These are phyloP conservation scores for Phlyctochytrium planicorne DNA, from an alignment of 192 early-diverging fungal genomes.

Conservation along the genomic window DNA sequence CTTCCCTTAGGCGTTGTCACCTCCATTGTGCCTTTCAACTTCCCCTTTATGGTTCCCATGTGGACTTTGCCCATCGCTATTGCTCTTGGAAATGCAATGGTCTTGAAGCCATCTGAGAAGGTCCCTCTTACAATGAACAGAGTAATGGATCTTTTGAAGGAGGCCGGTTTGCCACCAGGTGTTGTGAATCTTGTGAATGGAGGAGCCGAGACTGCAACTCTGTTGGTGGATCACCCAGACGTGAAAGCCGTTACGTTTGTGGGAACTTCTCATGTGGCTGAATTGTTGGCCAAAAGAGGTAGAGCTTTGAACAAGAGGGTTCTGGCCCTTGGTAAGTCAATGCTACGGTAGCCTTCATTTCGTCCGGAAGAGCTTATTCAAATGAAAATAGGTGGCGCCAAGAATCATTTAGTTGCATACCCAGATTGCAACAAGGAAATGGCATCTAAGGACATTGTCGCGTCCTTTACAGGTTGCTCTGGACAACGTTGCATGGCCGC, in stretches of 20 bases:
- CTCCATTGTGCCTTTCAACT: conserved; percentile 79
- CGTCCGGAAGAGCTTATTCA: too few relatives aligned
- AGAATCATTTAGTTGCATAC: conserved; percentile 79
- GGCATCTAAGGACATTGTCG: conserved; percentile 75
- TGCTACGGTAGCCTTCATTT: too few relatives aligned
- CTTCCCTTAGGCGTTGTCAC: conserved; percentile 74
- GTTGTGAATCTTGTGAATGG: conserved; percentile 79
- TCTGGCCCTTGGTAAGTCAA: conserved; percentile 61
- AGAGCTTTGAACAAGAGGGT: conserved; percentile 64
- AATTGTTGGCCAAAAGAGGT: conserved; percentile 49
- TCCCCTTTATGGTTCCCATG: conserved; percentile 83
- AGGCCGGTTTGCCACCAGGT: conserved; percentile 67
- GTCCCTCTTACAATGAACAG: conserved; percentile 77
- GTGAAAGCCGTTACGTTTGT: conserved; percentile 78
- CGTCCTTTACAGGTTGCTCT: conserved; percentile 72
- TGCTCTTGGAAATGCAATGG: conserved; percentile 64
- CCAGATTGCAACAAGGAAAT: conserved; percentile 76
- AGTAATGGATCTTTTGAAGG: conserved; percentile 52
- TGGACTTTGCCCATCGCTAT: conserved; percentile 80
- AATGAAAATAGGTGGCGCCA: conserved; percentile 39
- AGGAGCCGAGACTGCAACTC: conserved; percentile 51
- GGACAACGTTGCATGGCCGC: conserved; percentile 78
- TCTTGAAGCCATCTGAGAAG: conserved; percentile 81
- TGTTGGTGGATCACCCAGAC: conserved; percentile 59
- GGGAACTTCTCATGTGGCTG: conserved; percentile 76